Conservation (phyloP, 495 filamentous ascomycete genomes). For the Talaromyces liani region DNA sequence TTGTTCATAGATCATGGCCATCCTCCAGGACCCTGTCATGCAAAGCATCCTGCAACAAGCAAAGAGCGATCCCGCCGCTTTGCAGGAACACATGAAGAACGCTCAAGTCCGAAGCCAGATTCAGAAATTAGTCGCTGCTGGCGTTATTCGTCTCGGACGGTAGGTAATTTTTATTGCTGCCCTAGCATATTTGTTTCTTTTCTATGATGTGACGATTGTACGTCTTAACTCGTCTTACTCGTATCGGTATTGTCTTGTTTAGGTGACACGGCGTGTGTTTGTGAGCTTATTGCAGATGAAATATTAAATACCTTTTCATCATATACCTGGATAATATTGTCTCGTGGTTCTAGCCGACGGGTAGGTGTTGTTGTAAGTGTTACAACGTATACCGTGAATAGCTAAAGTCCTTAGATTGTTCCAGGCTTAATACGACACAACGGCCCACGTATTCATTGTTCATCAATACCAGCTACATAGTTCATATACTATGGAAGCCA, state of each 20-base stretch:
- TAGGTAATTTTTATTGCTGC: constrained; percentile 15
- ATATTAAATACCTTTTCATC: neutral
- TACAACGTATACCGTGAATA: neutral
- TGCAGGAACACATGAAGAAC: constrained; percentile 97
- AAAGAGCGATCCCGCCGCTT: constrained; percentile 82
- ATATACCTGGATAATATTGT: neutral
- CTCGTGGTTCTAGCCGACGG: neutral
- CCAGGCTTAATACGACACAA: neutral
- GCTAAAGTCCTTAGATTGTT: neutral
- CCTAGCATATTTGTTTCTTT: neutral
- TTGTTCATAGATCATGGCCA: constrained; percentile 63
- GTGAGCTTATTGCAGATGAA: neutral
- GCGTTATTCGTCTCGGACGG: constrained; percentile 78
- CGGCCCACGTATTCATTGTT: neutral
- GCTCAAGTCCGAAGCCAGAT: constrained; percentile 74
- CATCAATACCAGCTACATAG: neutral
- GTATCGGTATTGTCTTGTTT: neutral
- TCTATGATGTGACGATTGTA: constrained; percentile 6
- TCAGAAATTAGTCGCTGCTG: constrained; percentile 85
- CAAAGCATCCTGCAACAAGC: constrained; percentile 95
- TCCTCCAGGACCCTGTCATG: constrained; percentile 95
- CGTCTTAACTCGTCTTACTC: neutral
- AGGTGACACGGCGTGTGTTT: neutral
- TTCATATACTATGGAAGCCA: no score
- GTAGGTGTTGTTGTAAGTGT: neutral